Evolutionary conservation across 345 rosid genomes (phyloP).

Genomic region (Conringia planisiliqua): DNA sequence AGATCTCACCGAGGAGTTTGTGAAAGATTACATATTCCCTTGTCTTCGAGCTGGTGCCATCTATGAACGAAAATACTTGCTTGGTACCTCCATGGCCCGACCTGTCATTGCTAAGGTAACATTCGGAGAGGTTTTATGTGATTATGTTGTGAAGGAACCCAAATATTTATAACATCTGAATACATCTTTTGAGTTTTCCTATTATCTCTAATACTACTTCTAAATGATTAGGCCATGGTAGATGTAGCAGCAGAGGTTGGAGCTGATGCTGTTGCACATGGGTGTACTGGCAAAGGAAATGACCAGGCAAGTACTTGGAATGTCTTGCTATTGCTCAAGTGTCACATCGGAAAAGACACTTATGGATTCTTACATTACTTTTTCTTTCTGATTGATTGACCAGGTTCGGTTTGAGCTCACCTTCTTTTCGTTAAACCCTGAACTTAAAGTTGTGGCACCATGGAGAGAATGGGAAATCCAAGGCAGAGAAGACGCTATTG

Average conservation of each 20-base stretch:
- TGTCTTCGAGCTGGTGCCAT: conserved; percentile 95
- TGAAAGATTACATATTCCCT: conserved; percentile 77
- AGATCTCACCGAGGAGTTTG: conserved; percentile 92
- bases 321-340: conserved; percentile 1
- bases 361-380: background rate
- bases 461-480: conserved; percentile 98
- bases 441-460: conserved; percentile 88
- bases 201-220: background rate
- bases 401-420: conserved; percentile 98
- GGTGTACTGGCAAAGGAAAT: conserved; percentile 99
- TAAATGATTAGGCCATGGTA: conserved; percentile 82
- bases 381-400: background rate
- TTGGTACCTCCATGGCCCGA: conserved; percentile 98
- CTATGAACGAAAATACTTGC: conserved; percentile 84
- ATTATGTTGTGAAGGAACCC: background rate
- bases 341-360: background rate
- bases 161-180: background rate
- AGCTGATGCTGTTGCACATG: conserved; percentile 96
- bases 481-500: conserved; percentile 96
- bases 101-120: conserved; percentile 93
- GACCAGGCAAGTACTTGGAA: conserved; percentile 63
- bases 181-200: background rate
- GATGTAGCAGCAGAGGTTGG: conserved; percentile 97
- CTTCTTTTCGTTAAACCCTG: conserved; percentile 89
- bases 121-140: background rate